Evolutionary conservation across 2,329 filamentous ascomycete species (phyloP), one percentile per base, ranked within the genome.

Genomic region (Verticillium nonalfalfae): DNA sequence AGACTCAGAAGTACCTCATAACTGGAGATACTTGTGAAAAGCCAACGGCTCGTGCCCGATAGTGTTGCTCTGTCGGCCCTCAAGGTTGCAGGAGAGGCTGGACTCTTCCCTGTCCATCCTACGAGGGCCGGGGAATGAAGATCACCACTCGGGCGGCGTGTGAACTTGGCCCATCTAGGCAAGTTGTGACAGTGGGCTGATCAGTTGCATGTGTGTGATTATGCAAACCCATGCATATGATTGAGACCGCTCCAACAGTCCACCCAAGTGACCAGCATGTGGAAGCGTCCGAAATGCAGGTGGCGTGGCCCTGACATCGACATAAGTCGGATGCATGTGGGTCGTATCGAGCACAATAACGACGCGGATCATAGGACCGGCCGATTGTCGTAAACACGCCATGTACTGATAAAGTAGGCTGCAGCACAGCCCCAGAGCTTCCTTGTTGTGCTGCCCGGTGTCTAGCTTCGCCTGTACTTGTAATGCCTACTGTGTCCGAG

Each of bases 141-240:
- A 36, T 55, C 56, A 45, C 56, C 34, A 65, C 60, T 61, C 59
- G 56, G 60, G 57, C 59, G 52, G 14, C n/a, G 57, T 15, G 33
- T 18, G 39, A n/a, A 34, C n/a, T n/a, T 50, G 38, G 38, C 14
- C 54, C 55, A 38, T 57, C 34, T 52, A 18, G 45, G 45, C 10
- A 52, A 52, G 13, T 21, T 52, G 45, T 52, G 45, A 15, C 55
- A 31, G 55, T 18, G 7, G 34, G 55, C 34, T n/a, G 52, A 45
- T 59, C 50, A 61, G 33, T 60, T 39, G 58, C 58, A 56, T 61
- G 64, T 57, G 52, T 55, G 54, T 31, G 59, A 58, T 65, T 65
- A 64, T 65, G 62, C 64, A 63, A 61, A 56, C 56, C 59, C 61
- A 57, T 63, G 59, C 61, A 57, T 26, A 58, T 57, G 62, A 64